These are phyloP conservation scores for Cutaneotrichosporon curvatum DNA, from an alignment of 1,284 basidiomycete genomes.

Conservation along the genomic window DNA sequence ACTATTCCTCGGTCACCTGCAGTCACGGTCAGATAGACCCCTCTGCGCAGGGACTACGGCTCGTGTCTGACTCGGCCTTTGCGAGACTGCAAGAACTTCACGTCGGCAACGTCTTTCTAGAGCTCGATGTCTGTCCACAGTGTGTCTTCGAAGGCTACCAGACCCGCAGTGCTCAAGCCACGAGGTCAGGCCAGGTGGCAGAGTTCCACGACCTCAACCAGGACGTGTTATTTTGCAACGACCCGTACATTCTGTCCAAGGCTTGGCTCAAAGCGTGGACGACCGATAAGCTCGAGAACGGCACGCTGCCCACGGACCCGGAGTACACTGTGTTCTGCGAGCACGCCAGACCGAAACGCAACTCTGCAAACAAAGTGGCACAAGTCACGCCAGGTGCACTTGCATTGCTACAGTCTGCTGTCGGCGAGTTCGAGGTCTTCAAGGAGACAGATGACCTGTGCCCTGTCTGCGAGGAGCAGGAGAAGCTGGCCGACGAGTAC, in stretches of 20 bases:
- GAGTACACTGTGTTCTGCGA: constrained; percentile 28
- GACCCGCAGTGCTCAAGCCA: background rate
- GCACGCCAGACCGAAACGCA: constrained; percentile 18
- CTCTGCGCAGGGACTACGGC: constrained; percentile 1
- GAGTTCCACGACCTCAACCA: constrained; percentile 23
- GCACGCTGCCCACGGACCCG: constrained; percentile 14
- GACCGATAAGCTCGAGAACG: constrained; percentile 5
- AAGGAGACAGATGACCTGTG: constrained; percentile 12
- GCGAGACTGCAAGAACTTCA: background rate
- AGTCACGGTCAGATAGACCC: constrained; percentile 27
- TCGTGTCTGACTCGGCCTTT: background rate
- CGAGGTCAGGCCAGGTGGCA: constrained; percentile 9
- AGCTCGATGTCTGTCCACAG: constrained; percentile 23
- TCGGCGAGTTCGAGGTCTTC: constrained; percentile 26
- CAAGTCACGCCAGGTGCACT: background rate
- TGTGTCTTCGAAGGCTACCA: constrained; percentile 24
- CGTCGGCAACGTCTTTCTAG: constrained; percentile 1
- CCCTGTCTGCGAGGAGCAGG: constrained; percentile 9
- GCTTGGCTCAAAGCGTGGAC: constrained; percentile 29
- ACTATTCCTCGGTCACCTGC: constrained; percentile 19
- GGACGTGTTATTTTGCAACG: background rate
- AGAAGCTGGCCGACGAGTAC: background rate
- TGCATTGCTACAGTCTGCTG: constrained; percentile 22
- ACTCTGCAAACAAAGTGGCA: background rate
- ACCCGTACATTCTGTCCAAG: constrained; percentile 20